A percentile compares a stretch with the other conserved stretches of the same genome.
These are phyloP conservation scores for Ophiostoma perfectum DNA, from an alignment of 2,329 filamentous ascomycete species.

Conservation along the genomic window DNA sequence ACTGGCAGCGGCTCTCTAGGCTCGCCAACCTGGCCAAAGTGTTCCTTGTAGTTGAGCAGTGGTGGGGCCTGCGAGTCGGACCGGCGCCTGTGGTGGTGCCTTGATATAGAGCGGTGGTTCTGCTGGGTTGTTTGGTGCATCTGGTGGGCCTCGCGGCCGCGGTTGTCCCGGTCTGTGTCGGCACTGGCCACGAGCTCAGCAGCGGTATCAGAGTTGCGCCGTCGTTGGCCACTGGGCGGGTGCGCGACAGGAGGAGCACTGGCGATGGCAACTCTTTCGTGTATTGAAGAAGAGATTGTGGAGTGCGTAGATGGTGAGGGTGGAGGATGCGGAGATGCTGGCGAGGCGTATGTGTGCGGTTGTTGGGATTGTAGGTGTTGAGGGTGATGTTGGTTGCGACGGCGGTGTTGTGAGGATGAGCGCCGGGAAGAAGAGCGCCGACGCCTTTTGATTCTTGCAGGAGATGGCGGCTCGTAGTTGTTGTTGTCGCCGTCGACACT, in stretches of 20 bases:
- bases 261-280: conserved; percentile 17
- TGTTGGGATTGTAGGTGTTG: background rate
- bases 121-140: conserved; percentile 9
- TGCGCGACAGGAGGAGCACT: conserved; percentile 23
- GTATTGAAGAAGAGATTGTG: conserved; percentile 17
- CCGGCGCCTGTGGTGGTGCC: conserved; percentile 18
- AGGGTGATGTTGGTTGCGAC: background rate
- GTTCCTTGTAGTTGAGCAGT: conserved; percentile 14
- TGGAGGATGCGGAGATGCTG: conserved; percentile 18
- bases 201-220: conserved; percentile 29
- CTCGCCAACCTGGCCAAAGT: conserved; percentile 11
- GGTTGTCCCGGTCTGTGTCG: conserved; percentile 10
- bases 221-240: conserved; percentile 23
- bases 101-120: background rate
- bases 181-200: conserved; percentile 18
- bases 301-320: conserved; percentile 17
- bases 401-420: conserved; percentile 1
- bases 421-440: background rate
- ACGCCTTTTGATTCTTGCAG: background rate
- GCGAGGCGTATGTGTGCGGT: conserved; percentile 13
- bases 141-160: conserved; percentile 15
- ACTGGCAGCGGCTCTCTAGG: conserved; percentile 2
- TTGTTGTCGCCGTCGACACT: conserved; percentile 11
- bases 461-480: background rate
- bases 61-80: conserved; percentile 23